A percentile compares a stretch with the other conserved stretches of the same genome.
Conservation (phyloP, 495 filamentous ascomycete species). For the Opeltia flavorubescens region DNA sequence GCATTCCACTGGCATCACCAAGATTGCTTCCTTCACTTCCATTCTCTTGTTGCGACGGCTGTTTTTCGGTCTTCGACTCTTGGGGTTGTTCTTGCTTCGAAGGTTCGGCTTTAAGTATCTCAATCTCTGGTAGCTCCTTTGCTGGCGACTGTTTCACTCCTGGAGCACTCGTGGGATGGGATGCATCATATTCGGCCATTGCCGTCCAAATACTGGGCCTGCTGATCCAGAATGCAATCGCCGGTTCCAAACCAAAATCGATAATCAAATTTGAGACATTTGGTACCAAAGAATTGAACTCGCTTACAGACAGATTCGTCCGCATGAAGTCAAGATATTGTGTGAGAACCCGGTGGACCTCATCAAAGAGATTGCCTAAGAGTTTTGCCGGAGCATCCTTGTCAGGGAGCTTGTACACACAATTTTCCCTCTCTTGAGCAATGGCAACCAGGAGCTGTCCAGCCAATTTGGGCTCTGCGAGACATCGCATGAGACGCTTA, state of each 20-base stretch:
- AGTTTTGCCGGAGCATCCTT: slow-evolving; percentile 63
- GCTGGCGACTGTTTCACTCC: slow-evolving; percentile 5
- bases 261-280: slow-evolving; percentile 54
- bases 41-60: not conserved
- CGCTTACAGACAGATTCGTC: slow-evolving; percentile 56
- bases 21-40: not conserved
- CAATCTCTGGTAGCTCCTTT: slow-evolving; percentile 13
- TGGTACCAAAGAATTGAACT: slow-evolving; percentile 76
- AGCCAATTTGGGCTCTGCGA: slow-evolving; percentile 57
- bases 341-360: slow-evolving; percentile 66
- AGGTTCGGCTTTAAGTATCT: slow-evolving; percentile 13
- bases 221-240: slow-evolving; percentile 77
- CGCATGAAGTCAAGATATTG: slow-evolving; percentile 85
- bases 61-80: not conserved
- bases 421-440: slow-evolving; percentile 73
- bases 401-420: slow-evolving; percentile 55
- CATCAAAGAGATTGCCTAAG: slow-evolving; percentile 72
- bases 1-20: not conserved
- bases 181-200: slow-evolving; percentile 33
- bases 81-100: not conserved
- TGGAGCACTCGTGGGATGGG: slow-evolving; percentile 3
- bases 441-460: slow-evolving; percentile 75
- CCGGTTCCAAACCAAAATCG: slow-evolving; percentile 68
- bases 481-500: slow-evolving; percentile 59
- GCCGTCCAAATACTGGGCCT: slow-evolving; percentile 49